These are phyloP conservation scores for Dryas alaskensis DNA, from an alignment of 306 rosid species.

Conservation along the genomic window DNA sequence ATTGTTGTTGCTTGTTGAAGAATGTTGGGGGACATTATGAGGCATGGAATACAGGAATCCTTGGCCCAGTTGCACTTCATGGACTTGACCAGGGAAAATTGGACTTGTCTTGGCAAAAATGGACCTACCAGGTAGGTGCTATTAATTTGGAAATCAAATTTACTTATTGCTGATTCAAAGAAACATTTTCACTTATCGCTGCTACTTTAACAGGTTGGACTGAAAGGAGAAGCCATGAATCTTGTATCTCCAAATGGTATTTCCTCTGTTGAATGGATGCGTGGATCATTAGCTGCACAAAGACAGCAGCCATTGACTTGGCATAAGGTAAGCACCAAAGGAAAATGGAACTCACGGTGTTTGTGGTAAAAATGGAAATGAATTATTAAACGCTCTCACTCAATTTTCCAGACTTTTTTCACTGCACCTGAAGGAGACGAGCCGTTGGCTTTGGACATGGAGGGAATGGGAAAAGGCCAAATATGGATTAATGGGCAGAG, in stretches of 20 bases:
- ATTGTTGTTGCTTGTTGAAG: conserved; percentile 38
- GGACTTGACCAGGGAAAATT: conserved; percentile 88
- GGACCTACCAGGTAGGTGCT: conserved; percentile 86
- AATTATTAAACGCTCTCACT: conserved; percentile 20
- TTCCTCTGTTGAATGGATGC: conserved; percentile 86
- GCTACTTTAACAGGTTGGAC: conserved; percentile 62
- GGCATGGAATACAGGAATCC: conserved; percentile 94
- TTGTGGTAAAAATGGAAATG: conserved; percentile 5
- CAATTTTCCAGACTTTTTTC: conserved; percentile 58
- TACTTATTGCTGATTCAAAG: conserved; percentile 9
- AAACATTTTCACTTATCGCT: conserved; percentile 18
- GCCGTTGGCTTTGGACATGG: conserved; percentile 93
- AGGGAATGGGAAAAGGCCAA: conserved; percentile 98
- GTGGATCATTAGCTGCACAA: conserved; percentile 59
- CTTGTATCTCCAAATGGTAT: conserved; percentile 70
- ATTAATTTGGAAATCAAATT: conserved; percentile 22
- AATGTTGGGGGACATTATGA: conserved; percentile 96
- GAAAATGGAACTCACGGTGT: conserved; percentile 15
- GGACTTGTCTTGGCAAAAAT: conserved; percentile 93
- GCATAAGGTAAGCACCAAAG: conserved; percentile 69
- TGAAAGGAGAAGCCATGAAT: conserved; percentile 94
- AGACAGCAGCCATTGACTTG: conserved; percentile 85
- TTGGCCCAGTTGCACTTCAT: conserved; percentile 91
- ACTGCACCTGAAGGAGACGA: conserved; percentile 86
- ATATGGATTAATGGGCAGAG: conserved; percentile 94